These are phyloP conservation scores for Podosphaera fusca DNA, from an alignment of 2,329 filamentous ascomycete species.

Conservation along the genomic window DNA sequence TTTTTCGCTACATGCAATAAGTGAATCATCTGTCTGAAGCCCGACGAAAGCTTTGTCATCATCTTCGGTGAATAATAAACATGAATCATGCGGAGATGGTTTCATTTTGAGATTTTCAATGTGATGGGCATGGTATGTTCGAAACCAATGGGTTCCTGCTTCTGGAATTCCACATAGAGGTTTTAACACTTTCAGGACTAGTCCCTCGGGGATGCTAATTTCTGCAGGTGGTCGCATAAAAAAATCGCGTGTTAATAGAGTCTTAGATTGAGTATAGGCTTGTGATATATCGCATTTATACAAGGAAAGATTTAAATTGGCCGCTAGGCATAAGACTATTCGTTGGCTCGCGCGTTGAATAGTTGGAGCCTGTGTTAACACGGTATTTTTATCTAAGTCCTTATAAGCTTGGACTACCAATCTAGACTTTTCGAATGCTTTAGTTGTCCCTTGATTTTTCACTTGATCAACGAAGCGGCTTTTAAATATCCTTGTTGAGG, in stretches of 20 bases:
- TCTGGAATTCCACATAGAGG: slow-evolving; percentile 1
- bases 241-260: not conserved
- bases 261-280: not conserved
- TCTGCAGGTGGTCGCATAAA: not conserved
- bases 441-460: slow-evolving; percentile 2
- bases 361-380: not conserved
- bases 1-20: not conserved
- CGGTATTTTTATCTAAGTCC: not conserved
- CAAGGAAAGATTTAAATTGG: too few relatives aligned
- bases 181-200: not conserved
- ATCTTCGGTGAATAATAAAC: not conserved
- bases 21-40: not conserved
- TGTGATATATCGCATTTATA: too few relatives aligned
- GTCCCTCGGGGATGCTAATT: not conserved
- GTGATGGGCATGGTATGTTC: not conserved
- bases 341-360: not conserved
- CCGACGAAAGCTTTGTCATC: not conserved
- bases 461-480: slow-evolving; percentile 5
- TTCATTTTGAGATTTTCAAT: not conserved
- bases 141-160: not conserved
- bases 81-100: not conserved
- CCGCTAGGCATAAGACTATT: not conserved
- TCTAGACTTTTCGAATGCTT: slow-evolving; percentile 2
- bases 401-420: slow-evolving; percentile 4
- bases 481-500: slow-evolving; percentile 2